These are phyloP conservation scores for Phytophthora agathidicida DNA, from an alignment of 352 stramenopile genomes.

Conservation along the genomic window DNA sequence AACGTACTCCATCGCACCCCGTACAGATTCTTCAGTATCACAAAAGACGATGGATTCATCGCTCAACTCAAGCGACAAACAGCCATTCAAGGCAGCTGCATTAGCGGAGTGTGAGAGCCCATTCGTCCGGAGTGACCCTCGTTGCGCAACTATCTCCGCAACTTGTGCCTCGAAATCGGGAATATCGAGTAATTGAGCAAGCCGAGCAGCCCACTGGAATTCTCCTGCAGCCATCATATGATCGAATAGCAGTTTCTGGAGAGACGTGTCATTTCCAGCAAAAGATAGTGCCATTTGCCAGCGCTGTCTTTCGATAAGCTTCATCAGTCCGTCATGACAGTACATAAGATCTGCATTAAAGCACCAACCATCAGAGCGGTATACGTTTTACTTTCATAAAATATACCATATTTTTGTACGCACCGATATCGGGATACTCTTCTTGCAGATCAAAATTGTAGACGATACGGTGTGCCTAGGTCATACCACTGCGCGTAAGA, in stretches of 20 bases:
- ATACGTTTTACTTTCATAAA: not conserved
- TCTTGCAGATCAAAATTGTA: constrained; percentile 60
- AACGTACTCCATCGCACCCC: constrained; percentile 33
- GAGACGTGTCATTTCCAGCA: constrained; percentile 56
- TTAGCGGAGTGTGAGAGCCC: constrained; percentile 22
- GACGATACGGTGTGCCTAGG: constrained; percentile 65
- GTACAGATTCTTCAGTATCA: constrained; percentile 40
- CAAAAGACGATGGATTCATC: constrained; percentile 46
- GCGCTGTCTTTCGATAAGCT: constrained; percentile 67
- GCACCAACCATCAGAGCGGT: not conserved
- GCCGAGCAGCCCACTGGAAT: constrained; percentile 37
- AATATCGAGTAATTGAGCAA: constrained; percentile 51
- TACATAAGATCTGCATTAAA: constrained; percentile 50
- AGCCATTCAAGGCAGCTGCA: constrained; percentile 37
- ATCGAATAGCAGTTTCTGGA: constrained; percentile 54
- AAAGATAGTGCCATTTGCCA: constrained; percentile 78
- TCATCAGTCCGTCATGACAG: constrained; percentile 62
- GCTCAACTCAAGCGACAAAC: constrained; percentile 37
- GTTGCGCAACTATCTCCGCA: constrained; percentile 19
- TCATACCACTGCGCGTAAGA: not conserved
- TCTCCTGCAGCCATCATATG: constrained; percentile 52
- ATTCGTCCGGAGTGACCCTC: constrained; percentile 6
- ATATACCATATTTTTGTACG: not conserved
- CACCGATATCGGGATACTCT: constrained; percentile 67
- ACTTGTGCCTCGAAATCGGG: constrained; percentile 44